phyloP scores from a whole-genome alignment of 352 stramenopile species.

The Phytopythium montanum region DNA sequence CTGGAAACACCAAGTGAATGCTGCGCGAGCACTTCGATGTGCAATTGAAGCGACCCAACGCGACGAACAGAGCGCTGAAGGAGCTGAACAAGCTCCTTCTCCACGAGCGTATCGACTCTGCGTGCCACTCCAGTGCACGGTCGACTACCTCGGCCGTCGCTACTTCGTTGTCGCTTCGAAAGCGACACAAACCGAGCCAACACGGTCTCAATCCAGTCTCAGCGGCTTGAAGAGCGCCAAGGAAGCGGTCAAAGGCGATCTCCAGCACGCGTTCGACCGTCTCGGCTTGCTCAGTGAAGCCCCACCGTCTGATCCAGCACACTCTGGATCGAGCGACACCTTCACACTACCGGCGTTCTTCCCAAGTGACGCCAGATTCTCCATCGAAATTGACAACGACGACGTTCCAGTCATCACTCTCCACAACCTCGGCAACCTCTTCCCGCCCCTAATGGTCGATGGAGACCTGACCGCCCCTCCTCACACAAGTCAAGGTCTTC shows the following conservation, averaged over 20 bases:
- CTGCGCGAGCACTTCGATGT: constrained; percentile 27
- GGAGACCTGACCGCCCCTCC: not conserved
- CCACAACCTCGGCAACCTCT: constrained; percentile 29
- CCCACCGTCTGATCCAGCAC: not conserved
- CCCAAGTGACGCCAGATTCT: constrained; percentile 15
- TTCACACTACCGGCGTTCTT: constrained; percentile 16
- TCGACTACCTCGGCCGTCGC: constrained; percentile 61
- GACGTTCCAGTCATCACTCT: constrained; percentile 12
- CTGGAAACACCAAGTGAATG: constrained; percentile 49
- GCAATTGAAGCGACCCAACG: constrained; percentile 17
- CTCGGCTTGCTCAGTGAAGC: not conserved
- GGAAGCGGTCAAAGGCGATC: not conserved
- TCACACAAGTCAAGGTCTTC: constrained; percentile 6
- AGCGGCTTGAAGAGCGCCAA: constrained; percentile 1
- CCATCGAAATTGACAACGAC: constrained; percentile 7
- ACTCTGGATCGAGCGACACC: not conserved
- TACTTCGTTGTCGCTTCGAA: constrained; percentile 41
- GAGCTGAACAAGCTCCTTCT: not conserved
- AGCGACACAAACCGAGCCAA: constrained; percentile 6
- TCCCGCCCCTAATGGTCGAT: constrained; percentile 24
- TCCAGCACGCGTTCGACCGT: not conserved
- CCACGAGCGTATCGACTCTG: constrained; percentile 7
- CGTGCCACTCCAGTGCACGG: constrained; percentile 51
- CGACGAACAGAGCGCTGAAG: not conserved
- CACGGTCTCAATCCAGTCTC: not conserved